These are phyloP conservation scores for Marasmius fiardii DNA, from an alignment of 1,284 basidiomycete species.

Conservation along the genomic window DNA sequence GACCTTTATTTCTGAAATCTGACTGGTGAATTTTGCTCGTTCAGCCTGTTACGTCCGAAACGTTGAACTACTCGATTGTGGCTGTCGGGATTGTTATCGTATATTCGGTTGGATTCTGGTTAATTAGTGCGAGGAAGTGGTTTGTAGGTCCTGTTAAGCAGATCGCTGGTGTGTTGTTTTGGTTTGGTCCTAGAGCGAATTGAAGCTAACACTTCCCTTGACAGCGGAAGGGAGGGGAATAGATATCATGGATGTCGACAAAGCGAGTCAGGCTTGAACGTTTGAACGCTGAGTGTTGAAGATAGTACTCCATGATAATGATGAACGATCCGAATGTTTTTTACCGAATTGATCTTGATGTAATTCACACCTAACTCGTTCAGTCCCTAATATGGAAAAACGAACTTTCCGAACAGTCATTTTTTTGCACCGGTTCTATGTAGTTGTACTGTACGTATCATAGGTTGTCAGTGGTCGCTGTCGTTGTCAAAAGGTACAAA, in stretches of 20 bases:
- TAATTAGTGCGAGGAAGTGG: slow-evolving; percentile 66
- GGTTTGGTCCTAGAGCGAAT: neutral
- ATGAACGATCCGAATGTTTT: too few relatives aligned
- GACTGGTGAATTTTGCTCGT: neutral
- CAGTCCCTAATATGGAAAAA: too few relatives aligned
- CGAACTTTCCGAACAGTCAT: too few relatives aligned
- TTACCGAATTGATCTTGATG: too few relatives aligned
- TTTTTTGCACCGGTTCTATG: too few relatives aligned
- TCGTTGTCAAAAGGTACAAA: too few relatives aligned
- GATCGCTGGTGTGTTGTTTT: slow-evolving; percentile 43
- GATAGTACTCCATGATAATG: too few relatives aligned
- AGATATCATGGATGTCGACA: neutral
- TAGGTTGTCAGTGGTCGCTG: too few relatives aligned
- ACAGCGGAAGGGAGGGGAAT: neutral
- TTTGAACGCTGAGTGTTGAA: too few relatives aligned
- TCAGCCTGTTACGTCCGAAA: slow-evolving; percentile 65
- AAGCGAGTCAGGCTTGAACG: too few relatives aligned
- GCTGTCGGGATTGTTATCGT: slow-evolving; percentile 67
- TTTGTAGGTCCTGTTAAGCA: slow-evolving; percentile 67
- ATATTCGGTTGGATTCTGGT: slow-evolving; percentile 64
- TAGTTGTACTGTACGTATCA: too few relatives aligned
- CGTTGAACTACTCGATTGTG: slow-evolving; percentile 71
- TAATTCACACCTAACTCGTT: too few relatives aligned
- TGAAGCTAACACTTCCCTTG: neutral
- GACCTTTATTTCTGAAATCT: neutral